Conservation (phyloP, 106 monocot genomes). For the Acanthochlamys bracteata region DNA sequence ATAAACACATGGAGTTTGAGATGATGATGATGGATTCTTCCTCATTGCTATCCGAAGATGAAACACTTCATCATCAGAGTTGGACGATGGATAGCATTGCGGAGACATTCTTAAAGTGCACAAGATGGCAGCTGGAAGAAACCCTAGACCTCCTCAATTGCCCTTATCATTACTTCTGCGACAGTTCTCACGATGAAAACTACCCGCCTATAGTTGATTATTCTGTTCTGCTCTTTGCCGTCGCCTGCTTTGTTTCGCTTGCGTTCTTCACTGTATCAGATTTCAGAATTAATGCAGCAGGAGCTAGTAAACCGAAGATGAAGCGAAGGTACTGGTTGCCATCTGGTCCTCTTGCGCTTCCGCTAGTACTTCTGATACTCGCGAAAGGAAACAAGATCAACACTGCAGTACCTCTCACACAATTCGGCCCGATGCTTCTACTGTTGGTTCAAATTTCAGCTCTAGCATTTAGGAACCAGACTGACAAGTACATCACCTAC, state of each 20-base stretch:
- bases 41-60: not conserved
- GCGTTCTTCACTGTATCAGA: constrained; percentile 29
- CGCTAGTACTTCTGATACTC: constrained; percentile 44
- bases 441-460: constrained; percentile 63
- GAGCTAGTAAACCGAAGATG: not conserved
- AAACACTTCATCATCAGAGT: constrained; percentile 7
- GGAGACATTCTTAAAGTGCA: constrained; percentile 61
- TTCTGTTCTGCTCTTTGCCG: constrained; percentile 28
- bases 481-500: constrained; percentile 31
- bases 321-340: constrained; percentile 48
- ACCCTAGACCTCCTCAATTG: constrained; percentile 37
- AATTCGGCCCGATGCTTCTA: constrained; percentile 48
- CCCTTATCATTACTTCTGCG: constrained; percentile 78
- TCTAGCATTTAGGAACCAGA: constrained; percentile 45
- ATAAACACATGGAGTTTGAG: not conserved
- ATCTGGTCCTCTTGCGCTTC: constrained; percentile 62
- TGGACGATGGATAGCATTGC: constrained; percentile 24
- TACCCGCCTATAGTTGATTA: constrained; percentile 40
- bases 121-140: constrained; percentile 76
- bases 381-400: constrained; percentile 55
- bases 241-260: constrained; percentile 28
- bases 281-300: constrained; percentile 6
- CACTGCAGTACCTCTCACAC: constrained; percentile 51
- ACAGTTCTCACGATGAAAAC: constrained; percentile 44
- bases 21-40: constrained; percentile 16